Evolutionary conservation across 192 early-diverging fungal genomes (phyloP).

Genomic region (Entomortierella beljakovae): DNA sequence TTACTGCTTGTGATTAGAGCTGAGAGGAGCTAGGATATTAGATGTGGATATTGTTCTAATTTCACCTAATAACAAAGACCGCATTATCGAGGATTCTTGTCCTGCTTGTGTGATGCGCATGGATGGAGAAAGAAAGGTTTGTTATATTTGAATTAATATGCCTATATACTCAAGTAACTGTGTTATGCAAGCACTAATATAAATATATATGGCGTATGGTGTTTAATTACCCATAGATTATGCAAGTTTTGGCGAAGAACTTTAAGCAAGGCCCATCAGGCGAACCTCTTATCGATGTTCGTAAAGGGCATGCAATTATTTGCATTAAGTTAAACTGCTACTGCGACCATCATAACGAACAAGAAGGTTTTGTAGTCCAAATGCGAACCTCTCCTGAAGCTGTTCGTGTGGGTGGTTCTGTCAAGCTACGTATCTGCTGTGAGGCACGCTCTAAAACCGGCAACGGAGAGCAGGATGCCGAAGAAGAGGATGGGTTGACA

Average conservation of each 20-base stretch:
- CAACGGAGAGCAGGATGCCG: slow-evolving; percentile 28
- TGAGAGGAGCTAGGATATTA: slow-evolving; percentile 45
- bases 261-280: slow-evolving; percentile 45
- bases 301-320: slow-evolving; percentile 46
- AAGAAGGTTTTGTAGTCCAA: slow-evolving; percentile 45
- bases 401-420: slow-evolving; percentile 49
- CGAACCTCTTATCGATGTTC: slow-evolving; percentile 45
- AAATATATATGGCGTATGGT: no score
- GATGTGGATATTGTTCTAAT: slow-evolving; percentile 51
- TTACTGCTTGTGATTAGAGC: slow-evolving; percentile 13
- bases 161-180: no score
- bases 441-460: slow-evolving; percentile 49
- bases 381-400: slow-evolving; percentile 40
- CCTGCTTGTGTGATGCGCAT: slow-evolving; percentile 52
- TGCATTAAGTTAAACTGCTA: slow-evolving; percentile 54
- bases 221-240: slow-evolving; percentile 38
- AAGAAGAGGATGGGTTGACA: slow-evolving; percentile 48
- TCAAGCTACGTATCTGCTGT: slow-evolving; percentile 50
- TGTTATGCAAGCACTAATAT: no score
- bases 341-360: slow-evolving; percentile 52
- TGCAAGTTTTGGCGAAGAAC: slow-evolving; percentile 52
- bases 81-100: slow-evolving; percentile 51
- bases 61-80: slow-evolving; percentile 44
- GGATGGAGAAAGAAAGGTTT: slow-evolving; percentile 52
- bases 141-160: not conserved